Conservation (phyloP, 768 basidiomycete genomes). For the Macrolepiota dolichaula region DNA sequence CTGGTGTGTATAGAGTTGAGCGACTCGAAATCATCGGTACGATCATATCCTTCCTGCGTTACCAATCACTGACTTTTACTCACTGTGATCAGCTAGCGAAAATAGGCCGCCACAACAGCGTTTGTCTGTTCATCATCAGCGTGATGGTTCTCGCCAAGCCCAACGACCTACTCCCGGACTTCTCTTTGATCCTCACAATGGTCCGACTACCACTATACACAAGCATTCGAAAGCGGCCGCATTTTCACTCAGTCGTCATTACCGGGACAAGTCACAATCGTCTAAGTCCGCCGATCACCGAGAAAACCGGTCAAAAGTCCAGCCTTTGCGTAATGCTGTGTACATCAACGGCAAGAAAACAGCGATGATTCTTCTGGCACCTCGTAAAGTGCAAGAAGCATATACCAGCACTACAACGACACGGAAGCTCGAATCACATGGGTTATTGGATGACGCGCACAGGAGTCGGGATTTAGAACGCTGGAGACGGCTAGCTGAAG, state of each 20-base stretch:
- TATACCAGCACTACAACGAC: conserved; percentile 77
- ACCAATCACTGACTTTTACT: not conserved
- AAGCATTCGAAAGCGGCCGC: conserved; percentile 79
- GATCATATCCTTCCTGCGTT: not conserved
- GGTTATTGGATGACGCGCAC: conserved; percentile 52
- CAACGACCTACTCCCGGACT: conserved; percentile 21
- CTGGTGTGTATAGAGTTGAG: conserved; percentile 53
- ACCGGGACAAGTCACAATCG: conserved; percentile 25
- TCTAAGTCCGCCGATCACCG: conserved; percentile 14
- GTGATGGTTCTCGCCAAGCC: conserved; percentile 14
- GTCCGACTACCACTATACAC: conserved; percentile 70
- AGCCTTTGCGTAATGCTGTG: conserved; percentile 12
- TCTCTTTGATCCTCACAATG: conserved; percentile 43
- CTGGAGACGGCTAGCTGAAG: conserved; percentile 3
- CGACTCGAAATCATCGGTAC: conserved; percentile 4
- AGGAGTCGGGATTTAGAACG: conserved; percentile 31
- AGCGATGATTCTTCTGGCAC: conserved; percentile 64
- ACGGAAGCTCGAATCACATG: conserved; percentile 62
- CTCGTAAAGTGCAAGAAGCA: conserved; percentile 72
- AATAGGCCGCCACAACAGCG: conserved; percentile 52
- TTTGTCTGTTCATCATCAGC: conserved; percentile 55
- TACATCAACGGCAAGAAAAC: conserved; percentile 27
- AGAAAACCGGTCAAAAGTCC: conserved; percentile 23
- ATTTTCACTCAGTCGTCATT: conserved; percentile 75
- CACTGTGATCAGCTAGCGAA: conserved; percentile 1